These are phyloP conservation scores for Salix viminalis DNA, from an alignment of 345 rosid species.

Conservation along the genomic window DNA sequence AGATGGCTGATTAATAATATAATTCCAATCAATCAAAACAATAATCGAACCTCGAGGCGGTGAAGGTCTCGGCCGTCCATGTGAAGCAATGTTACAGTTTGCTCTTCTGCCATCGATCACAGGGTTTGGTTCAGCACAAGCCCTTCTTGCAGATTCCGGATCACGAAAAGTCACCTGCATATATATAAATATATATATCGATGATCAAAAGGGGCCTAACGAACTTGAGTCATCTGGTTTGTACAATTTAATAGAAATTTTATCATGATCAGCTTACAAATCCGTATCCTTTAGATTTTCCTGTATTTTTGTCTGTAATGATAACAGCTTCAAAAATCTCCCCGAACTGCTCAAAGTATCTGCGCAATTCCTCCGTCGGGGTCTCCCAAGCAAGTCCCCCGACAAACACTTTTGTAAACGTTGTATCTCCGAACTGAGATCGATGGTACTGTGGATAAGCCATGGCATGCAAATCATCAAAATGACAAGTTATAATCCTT, in stretches of 20 bases:
- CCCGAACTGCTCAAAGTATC: conserved; percentile 81
- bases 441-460: conserved; percentile 57
- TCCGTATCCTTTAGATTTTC: conserved; percentile 93
- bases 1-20: too few relatives aligned
- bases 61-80: conserved; percentile 78
- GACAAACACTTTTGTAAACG: conserved; percentile 77
- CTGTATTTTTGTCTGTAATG: conserved; percentile 72
- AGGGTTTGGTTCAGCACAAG: conserved; percentile 77
- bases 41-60: conserved; percentile 63
- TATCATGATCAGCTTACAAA: conserved; percentile 50
- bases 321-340: conserved; percentile 96
- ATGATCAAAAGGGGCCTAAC: background rate
- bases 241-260: too few relatives aligned
- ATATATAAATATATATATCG: background rate
- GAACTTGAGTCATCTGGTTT: too few relatives aligned
- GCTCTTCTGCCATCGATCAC: conserved; percentile 87
- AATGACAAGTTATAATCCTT: conserved; percentile 17
- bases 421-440: conserved; percentile 91
- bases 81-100: conserved; percentile 85
- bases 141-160: conserved; percentile 78
- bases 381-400: conserved; percentile 99
- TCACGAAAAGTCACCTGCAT: conserved; percentile 80
- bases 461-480: conserved; percentile 30
- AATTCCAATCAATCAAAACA: too few relatives aligned
- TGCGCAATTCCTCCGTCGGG: conserved; percentile 75